Conservation (phyloP, 1,284 basidiomycete genomes). For the Apiotrichum gracile region DNA sequence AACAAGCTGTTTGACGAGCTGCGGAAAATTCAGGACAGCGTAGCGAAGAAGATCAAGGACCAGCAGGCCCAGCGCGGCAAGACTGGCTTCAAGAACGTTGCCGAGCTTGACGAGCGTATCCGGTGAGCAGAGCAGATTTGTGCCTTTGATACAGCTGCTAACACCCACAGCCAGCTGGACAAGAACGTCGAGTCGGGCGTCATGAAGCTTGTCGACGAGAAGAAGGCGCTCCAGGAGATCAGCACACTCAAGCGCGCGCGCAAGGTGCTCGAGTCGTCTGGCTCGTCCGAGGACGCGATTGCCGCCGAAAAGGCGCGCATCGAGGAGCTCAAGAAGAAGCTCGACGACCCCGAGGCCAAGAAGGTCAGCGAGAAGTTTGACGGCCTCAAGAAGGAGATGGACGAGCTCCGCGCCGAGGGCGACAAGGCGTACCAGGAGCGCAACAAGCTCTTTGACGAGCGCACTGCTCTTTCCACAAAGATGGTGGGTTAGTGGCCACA, state of each 20-base stretch:
- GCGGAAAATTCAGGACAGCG: constrained; percentile 69
- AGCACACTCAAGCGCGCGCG: constrained; percentile 63
- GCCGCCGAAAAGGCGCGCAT: constrained; percentile 68
- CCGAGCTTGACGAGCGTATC: constrained; percentile 84
- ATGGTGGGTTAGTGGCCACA: constrained; percentile 43
- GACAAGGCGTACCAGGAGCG: constrained; percentile 80
- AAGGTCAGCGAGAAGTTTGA: constrained; percentile 77
- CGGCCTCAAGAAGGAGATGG: constrained; percentile 76
- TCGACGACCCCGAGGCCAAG: constrained; percentile 87
- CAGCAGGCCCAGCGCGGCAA: constrained; percentile 77
- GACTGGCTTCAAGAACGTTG: constrained; percentile 72
- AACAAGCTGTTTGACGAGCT: constrained; percentile 76
- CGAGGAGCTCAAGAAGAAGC: constrained; percentile 75
- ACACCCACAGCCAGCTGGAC: constrained; percentile 53
- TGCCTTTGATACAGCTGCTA: background rate
- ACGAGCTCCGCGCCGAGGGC: constrained; percentile 74
- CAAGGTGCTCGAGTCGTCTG: constrained; percentile 69
- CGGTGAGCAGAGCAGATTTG: constrained; percentile 52
- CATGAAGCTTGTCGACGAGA: constrained; percentile 93
- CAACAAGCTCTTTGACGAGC: constrained; percentile 80
- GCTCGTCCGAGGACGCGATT: constrained; percentile 78
- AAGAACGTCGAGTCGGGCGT: constrained; percentile 85
- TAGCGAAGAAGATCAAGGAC: constrained; percentile 87
- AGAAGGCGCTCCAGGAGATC: constrained; percentile 88
- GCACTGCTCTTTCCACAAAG: constrained; percentile 65